Base-by-base conservation (phyloP, 768 basidiomycete genomes). In the Auriculariales sp. region DNA sequence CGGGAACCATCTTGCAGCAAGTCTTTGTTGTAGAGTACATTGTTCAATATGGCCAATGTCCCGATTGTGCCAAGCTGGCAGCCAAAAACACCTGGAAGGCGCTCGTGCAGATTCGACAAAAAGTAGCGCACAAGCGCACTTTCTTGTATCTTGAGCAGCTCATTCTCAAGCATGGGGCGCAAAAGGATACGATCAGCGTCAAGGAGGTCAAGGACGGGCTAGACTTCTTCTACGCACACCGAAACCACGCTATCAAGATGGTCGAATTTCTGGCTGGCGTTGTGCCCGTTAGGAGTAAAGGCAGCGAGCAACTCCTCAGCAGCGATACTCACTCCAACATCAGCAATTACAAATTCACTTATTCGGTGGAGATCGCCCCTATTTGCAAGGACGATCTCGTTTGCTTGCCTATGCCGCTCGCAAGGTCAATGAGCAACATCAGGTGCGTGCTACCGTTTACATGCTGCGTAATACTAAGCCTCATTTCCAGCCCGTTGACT, bases 31-130 rank as follows among this genome's bases (percentile, higher is more conserved):
- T 98, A 55, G 91, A 95, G 63, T 92, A 91, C 59, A 78, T 98
- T 50, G 88, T 98, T 1, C 89, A 93, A 57, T 78, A 93, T 56
- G 86, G 87, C 0, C 95, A 99, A 68, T 99, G 95, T 64, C 81
- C 90, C 0, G 89, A 92, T 56, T 99, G 95, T 60, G 73, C 94
- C 1, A 82, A 79, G 58, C 76, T 98, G 3, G 95, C 95, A 0
- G 95, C 95, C 2, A 99, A 98, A 69, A 97, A 98, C 62, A 98
- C 93, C 0, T 98, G 94, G 95, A 92, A 91, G 61, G 91, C 94
- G 1, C 73, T 91, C 31, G 93, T 99, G 1, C 95, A 98, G 70
- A 91, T 98, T n/a, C 83, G 95, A 42, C 95, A 99, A 63, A 98
- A 99, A 66, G 95, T 98, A 35, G 73, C 90, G 3, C 95, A 99